Conservation (phyloP, 2,329 filamentous ascomycete genomes). For the Hansfordia pulvinata region DNA sequence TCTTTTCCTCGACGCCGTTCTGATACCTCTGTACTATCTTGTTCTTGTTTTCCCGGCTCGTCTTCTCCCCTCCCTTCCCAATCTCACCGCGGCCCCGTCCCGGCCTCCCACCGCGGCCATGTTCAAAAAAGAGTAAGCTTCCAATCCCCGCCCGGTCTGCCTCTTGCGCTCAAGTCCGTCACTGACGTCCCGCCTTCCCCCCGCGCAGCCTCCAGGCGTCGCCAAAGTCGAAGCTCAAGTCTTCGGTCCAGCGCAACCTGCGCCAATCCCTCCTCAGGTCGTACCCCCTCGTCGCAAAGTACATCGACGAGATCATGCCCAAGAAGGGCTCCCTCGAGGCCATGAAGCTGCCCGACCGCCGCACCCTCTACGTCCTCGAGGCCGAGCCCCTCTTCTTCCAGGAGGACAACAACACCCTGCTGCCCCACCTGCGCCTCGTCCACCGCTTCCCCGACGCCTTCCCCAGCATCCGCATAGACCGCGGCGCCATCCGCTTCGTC, state of each 20-base stretch:
- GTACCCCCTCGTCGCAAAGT: slow-evolving; percentile 72
- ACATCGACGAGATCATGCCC: slow-evolving; percentile 88
- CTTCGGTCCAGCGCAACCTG: slow-evolving; percentile 78
- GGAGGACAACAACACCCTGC: slow-evolving; percentile 57
- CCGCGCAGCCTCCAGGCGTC: slow-evolving; percentile 52
- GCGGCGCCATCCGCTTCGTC: slow-evolving; percentile 93
- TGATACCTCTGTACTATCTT: too few species aligned
- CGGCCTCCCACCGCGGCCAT: slow-evolving; percentile 33
- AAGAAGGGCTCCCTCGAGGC: slow-evolving; percentile 87
- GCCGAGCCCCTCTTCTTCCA: slow-evolving; percentile 81
- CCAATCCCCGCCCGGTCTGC: neutral
- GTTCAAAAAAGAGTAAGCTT: slow-evolving; percentile 83
- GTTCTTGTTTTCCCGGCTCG: too few species aligned
- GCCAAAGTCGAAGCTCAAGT: slow-evolving; percentile 94
- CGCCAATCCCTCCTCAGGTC: slow-evolving; percentile 70
- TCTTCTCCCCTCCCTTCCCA: too few species aligned
- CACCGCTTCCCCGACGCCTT: slow-evolving; percentile 83
- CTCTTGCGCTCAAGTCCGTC: slow-evolving; percentile 4
- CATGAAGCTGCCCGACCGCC: slow-evolving; percentile 85
- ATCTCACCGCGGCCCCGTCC: too few species aligned
- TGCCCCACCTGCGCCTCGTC: slow-evolving; percentile 80
- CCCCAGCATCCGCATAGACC: slow-evolving; percentile 76
- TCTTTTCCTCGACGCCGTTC: too few species aligned
- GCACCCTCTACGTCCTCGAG: slow-evolving; percentile 76
- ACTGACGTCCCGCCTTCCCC: slow-evolving; percentile 9